Base-by-base conservation (phyloP, 805 yeast species). In the Zygosaccharomyces gambellarensis region DNA sequence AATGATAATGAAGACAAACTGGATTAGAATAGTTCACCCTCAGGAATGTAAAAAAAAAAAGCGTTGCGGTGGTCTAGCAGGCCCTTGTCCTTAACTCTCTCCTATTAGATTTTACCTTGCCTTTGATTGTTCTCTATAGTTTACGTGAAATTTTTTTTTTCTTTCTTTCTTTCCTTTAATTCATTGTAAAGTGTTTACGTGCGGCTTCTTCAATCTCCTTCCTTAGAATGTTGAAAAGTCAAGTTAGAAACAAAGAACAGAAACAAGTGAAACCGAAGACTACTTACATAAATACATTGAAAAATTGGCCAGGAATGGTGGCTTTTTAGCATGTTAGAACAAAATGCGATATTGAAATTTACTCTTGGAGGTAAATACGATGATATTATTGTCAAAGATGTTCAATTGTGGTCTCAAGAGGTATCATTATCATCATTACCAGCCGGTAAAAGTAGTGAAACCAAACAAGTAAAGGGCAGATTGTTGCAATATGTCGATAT, bases 391-490 rank as follows among this genome's bases (percentile, higher is more conserved):
- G 54, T 64, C 3, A 47, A 59, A 31, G 68, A 65, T 48, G 56
- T 64, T 4, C 68, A 64, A 31, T 42, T 65, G 39, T 64, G 69
- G 67, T 46, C 50, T 0, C 27, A 21, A 14, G 48, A 25, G 5
- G 51, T 39, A 10, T 27, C 29, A 25, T 25, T 25, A 25, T 25
- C 28, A 25, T 25, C 9, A 25, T 25, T 8, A 6, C 28, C 28
- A 25, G 28, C 28, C 28, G 9, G 28, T n/a, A 44, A 29, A 12
- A 17, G 12, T n/a, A 27, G 10, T 11, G 36, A 36, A 4, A 23
- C 25, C 10, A 36, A 42, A 7, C 23, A 30, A n/a, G 32, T 49
- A 17, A 58, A 45, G 21, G 65, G 63, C 3, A 30, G 47, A 5
- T 58, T 59, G 38, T 11, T 58, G 3, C 55, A 52, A 22, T 63